These are phyloP conservation scores for Abrus precatorius DNA, from an alignment of 306 rosid species.

Conservation along the genomic window DNA sequence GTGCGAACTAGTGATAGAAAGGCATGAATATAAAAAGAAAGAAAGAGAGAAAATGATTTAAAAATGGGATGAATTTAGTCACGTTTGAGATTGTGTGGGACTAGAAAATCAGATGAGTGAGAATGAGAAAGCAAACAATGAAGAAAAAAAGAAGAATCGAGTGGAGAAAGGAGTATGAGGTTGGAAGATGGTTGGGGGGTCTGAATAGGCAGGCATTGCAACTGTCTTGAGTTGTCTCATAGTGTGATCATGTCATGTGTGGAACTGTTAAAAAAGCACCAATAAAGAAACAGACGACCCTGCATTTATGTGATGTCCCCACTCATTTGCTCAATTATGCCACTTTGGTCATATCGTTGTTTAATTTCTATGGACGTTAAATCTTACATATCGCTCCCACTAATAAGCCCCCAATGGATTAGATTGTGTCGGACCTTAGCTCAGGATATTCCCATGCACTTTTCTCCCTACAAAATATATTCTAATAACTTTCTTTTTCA, in stretches of 20 bases:
- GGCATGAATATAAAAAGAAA: not conserved
- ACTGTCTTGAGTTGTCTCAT: slow-evolving; percentile 3
- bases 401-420: too few species aligned
- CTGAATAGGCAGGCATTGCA: not conserved
- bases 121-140: not conserved
- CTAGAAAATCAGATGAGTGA: not conserved
- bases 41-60: not conserved
- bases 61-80: not conserved
- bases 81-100: slow-evolving; percentile 3
- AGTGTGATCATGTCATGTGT: not conserved
- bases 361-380: too few species aligned
- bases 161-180: not conserved
- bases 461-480: too few species aligned
- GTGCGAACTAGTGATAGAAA: not conserved
- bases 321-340: too few species aligned
- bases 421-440: too few species aligned
- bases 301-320: too few species aligned
- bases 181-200: not conserved
- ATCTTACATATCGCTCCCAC: too few species aligned
- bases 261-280: too few species aligned
- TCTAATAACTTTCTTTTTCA: too few species aligned
- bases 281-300: too few species aligned
- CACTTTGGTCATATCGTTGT: too few species aligned
- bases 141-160: not conserved
- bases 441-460: too few species aligned